Base-by-base conservation (phyloP, 2,329 filamentous ascomycete species). In the Fusarium devonianum region DNA sequence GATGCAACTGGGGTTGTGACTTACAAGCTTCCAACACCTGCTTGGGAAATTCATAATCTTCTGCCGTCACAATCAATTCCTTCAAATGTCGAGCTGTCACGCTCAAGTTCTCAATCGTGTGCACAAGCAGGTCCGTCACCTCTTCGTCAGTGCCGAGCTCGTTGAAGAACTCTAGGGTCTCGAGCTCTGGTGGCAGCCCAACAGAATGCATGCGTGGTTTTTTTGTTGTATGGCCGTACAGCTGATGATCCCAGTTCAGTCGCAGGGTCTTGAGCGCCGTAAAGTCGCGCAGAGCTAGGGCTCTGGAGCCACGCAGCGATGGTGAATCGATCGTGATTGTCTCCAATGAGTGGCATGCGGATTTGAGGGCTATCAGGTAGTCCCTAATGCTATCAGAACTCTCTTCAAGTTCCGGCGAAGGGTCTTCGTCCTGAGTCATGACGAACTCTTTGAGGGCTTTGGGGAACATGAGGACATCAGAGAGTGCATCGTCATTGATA, bases 201-300 rank as follows among this genome's bases (percentile, higher is more conserved):
- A 79, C 75, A 0, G 75, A 78, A 45, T 75, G 70, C 35, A 79
- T 53, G 4, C 77, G 68, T 4, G 77, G 75, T 47, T 73, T 75
- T 50, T 70, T 73, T n/a, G 72, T 71, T 0, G 73, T 69, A 37
- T 70, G 71, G 11, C 77, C 77, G 23, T 78, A 78, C 1, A 80
- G 72, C 52, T 80, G 77, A 32, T 75, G 75, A 56, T 79, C 77
- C 72, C 73, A 76, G 52, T 75, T 75, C 18, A 80, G 35, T 21
- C 73, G 69, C 6, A 80, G 63, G 0, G 69, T 70, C 36, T 69
- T 75, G 14, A 79, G 69, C 0, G 62, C 62, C 4, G 63, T 65
- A 25, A 79, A 80, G 7, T 78, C 74, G 6, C 77, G 66, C 48
- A 80, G 67, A 17, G 74, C 67, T 11, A 79, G 58, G 4, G 78